Evolutionary conservation across 345 rosid species (phyloP).

Genomic region (Rhizophora apiculata): DNA sequence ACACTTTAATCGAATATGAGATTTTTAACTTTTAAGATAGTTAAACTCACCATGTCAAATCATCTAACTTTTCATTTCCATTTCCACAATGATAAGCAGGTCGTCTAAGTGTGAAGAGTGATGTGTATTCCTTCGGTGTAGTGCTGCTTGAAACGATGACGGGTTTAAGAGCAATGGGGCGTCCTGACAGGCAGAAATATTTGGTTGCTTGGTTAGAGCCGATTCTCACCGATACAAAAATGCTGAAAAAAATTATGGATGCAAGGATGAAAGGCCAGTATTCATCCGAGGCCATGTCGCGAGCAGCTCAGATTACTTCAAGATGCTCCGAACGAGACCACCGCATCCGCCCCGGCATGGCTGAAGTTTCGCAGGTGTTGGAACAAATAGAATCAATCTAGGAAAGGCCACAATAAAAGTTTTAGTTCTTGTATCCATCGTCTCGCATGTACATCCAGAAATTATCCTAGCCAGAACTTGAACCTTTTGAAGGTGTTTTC

Average conservation of each 20-base stretch:
- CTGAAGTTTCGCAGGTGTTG: constrained; percentile 45
- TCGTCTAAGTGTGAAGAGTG: constrained; percentile 60
- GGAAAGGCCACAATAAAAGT: constrained; percentile 16
- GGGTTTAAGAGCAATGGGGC: constrained; percentile 40
- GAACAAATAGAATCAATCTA: constrained; percentile 43
- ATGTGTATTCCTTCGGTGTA: constrained; percentile 63
- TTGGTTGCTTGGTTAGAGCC: constrained; percentile 58
- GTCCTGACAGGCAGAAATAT: constrained; percentile 39
- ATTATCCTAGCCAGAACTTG: too few species aligned
- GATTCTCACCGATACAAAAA: constrained; percentile 32
- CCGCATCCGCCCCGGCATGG: constrained; percentile 50
- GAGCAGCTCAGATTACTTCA: constrained; percentile 37
- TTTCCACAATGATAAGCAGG: constrained; percentile 24
- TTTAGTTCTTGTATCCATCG: too few species aligned
- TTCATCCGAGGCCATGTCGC: constrained; percentile 42
- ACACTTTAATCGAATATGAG: too few species aligned
- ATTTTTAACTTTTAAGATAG: too few species aligned
- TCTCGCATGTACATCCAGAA: too few species aligned
- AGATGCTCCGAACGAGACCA: constrained; percentile 48
- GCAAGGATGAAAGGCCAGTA: constrained; percentile 47
- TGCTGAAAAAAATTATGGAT: constrained; percentile 44
- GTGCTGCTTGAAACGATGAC: constrained; percentile 57
- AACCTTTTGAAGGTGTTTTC: too few species aligned
- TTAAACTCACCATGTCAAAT: too few species aligned
- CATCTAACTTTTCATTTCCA: too few species aligned